phyloP scores from a whole-genome alignment of 106 monocot species.

The Triglochin maritima region DNA sequence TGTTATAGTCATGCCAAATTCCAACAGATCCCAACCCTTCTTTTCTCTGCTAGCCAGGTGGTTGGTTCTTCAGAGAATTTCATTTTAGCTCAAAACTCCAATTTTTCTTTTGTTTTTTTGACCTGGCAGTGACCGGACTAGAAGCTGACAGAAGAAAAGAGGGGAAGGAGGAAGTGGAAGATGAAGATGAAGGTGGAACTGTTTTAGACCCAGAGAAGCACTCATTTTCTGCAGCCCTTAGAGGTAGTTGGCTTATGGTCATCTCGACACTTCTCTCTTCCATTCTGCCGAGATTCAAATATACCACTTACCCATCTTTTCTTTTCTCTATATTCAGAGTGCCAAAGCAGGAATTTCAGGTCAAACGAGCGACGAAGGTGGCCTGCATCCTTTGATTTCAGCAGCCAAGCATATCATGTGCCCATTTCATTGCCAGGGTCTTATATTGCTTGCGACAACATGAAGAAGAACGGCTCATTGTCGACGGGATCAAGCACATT shows the following conservation, averaged over 20 bases:
- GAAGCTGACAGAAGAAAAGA: constrained; percentile 10
- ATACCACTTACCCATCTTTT: neutral
- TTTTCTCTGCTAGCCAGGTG: neutral
- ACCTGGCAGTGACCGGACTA: neutral
- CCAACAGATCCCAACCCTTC: neutral
- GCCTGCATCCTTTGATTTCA: constrained; percentile 33
- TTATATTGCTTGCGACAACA: constrained; percentile 4
- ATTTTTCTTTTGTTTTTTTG: neutral
- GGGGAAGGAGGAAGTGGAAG: constrained; percentile 2
- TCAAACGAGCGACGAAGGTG: constrained; percentile 29
- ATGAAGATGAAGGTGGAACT: constrained; percentile 9
- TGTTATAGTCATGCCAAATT: neutral
- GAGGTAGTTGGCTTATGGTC: constrained; percentile 23
- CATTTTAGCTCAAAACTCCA: neutral
- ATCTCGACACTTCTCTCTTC: neutral
- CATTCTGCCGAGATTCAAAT: neutral
- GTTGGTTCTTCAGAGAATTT: neutral
- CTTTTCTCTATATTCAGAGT: constrained; percentile 19
- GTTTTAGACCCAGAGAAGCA: constrained; percentile 14
- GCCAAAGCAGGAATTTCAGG: constrained; percentile 24
- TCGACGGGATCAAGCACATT: constrained; percentile 22
- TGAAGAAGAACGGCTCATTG: constrained; percentile 7
- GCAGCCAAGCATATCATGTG: constrained; percentile 10
- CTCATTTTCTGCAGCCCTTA: constrained; percentile 29
- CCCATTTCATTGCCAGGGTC: constrained; percentile 32